Conservation (phyloP, 179 eudicot species). For the Heliamphora ciliata region DNA sequence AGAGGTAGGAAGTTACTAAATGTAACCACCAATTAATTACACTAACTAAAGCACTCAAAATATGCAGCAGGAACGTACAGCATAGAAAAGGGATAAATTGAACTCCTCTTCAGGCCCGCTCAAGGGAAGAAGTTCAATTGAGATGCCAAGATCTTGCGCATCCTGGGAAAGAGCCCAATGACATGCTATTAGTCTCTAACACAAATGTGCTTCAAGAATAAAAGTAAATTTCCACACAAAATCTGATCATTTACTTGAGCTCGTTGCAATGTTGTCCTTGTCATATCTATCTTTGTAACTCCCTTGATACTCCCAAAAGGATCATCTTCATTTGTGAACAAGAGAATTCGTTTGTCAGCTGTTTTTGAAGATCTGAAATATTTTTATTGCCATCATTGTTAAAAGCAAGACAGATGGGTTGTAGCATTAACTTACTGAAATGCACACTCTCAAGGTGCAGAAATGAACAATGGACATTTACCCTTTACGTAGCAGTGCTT, state of each 20-base stretch:
- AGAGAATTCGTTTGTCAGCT: conserved; percentile 71
- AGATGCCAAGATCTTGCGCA: conserved; percentile 97
- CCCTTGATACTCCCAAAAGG: conserved; percentile 88
- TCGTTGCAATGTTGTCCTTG: conserved; percentile 90
- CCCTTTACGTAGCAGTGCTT: conserved; percentile 94
- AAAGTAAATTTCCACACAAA: conserved; percentile 6
- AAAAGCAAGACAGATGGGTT: neutral
- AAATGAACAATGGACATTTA: conserved; percentile 19
- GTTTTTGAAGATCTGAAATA: conserved; percentile 72
- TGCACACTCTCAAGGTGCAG: conserved; percentile 4
- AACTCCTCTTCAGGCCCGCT: conserved; percentile 57
- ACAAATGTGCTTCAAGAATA: conserved; percentile 4
- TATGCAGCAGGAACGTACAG: conserved; percentile 41
- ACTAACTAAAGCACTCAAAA: conserved; percentile 10
- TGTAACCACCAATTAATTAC: neutral
- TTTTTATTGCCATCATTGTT: conserved; percentile 6
- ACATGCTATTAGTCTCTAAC: neutral
- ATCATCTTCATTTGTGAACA: conserved; percentile 92
- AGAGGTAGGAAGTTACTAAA: conserved; percentile 3
- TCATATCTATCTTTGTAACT: conserved; percentile 72
- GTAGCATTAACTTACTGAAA: neutral
- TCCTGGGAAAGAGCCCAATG: conserved; percentile 45
- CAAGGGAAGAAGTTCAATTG: conserved; percentile 83
- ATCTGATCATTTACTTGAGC: conserved; percentile 51
- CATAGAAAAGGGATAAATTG: conserved; percentile 66